Percentiles rank a stretch among this genome's conserved stretches.
phyloP scores from a whole-genome alignment of 106 monocot species.

The Acorus calamus region DNA sequence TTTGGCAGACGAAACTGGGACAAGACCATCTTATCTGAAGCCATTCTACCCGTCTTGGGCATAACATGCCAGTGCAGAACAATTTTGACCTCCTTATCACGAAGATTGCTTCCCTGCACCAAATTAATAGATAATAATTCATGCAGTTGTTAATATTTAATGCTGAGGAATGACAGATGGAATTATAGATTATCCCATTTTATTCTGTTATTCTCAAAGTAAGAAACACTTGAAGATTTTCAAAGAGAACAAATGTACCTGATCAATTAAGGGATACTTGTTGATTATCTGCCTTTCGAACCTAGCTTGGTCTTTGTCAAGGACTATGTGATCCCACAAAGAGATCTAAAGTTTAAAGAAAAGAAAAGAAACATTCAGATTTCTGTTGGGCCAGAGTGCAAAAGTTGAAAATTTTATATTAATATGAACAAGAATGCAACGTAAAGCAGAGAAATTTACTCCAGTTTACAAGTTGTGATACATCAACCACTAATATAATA shows the following conservation, averaged over 20 bases:
- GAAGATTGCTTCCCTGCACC: conserved; percentile 52
- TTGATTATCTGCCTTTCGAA: conserved; percentile 13
- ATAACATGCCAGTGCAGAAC: conserved; percentile 57
- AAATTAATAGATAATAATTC: neutral
- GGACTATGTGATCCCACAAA: conserved; percentile 37
- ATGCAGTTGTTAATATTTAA: neutral
- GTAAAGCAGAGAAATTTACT: too few relatives aligned
- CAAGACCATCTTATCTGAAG: conserved; percentile 26
- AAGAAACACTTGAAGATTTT: too few relatives aligned
- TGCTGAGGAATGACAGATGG: too few relatives aligned
- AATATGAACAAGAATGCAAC: too few relatives aligned
- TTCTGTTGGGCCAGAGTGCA: too few relatives aligned
- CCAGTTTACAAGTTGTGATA: too few relatives aligned
- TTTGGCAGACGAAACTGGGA: conserved; percentile 37
- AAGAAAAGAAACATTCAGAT: conserved; percentile 1
- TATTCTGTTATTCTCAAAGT: too few relatives aligned
- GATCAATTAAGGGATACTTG: conserved; percentile 48
- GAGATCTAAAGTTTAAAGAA: conserved; percentile 10
- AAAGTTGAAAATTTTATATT: too few relatives aligned
- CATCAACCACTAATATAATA: too few relatives aligned
- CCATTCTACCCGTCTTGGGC: conserved; percentile 47
- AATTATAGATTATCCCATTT: too few relatives aligned
- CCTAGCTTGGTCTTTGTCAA: conserved; percentile 20
- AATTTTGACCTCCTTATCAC: conserved; percentile 37
- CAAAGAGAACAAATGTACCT: too few relatives aligned